Percentiles rank a stretch among this genome's conserved stretches.
phyloP scores from a whole-genome alignment of 2,329 filamentous ascomycete species.

The Phialocephala subalpina region DNA sequence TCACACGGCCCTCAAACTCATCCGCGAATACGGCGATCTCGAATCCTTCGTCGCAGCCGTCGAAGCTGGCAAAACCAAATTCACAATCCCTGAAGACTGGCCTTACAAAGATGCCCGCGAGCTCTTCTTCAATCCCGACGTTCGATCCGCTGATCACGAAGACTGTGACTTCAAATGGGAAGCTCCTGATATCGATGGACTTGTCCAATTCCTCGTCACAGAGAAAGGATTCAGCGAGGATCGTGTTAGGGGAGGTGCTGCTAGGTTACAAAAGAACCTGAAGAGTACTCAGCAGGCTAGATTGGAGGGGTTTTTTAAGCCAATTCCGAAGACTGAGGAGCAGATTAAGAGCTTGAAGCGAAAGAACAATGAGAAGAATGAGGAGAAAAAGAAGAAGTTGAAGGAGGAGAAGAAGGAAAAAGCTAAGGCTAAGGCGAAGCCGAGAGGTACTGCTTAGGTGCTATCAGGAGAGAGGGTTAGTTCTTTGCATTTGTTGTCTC shows the following conservation, averaged over 20 bases:
- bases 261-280: conserved; percentile 85
- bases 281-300: conserved; percentile 91
- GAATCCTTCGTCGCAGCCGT: conserved; percentile 88
- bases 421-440: conserved; percentile 88
- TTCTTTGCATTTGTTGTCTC: conserved; percentile 23
- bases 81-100: conserved; percentile 93
- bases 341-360: conserved; percentile 88
- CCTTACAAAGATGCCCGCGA: conserved; percentile 91
- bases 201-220: conserved; percentile 87
- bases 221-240: conserved; percentile 99
- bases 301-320: conserved; percentile 97
- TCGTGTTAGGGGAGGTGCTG: conserved; percentile 80
- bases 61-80: conserved; percentile 80
- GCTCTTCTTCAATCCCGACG: conserved; percentile 91
- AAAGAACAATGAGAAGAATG: conserved; percentile 91
- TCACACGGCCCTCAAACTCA: conserved; percentile 89
- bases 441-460: conserved; percentile 56
- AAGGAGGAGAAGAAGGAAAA: conserved; percentile 97
- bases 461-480: not conserved
- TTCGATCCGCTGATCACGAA: conserved; percentile 81
- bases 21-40: conserved; percentile 87
- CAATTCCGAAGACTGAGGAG: conserved; percentile 84
- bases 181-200: conserved; percentile 85
- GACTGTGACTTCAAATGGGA: conserved; percentile 99
- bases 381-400: conserved; percentile 92